A percentile compares a stretch with the other conserved stretches of the same genome.
Evolutionary conservation across 2,329 filamentous ascomycete species (phyloP).

Genomic region (Drechslerella coelobrocha): DNA sequence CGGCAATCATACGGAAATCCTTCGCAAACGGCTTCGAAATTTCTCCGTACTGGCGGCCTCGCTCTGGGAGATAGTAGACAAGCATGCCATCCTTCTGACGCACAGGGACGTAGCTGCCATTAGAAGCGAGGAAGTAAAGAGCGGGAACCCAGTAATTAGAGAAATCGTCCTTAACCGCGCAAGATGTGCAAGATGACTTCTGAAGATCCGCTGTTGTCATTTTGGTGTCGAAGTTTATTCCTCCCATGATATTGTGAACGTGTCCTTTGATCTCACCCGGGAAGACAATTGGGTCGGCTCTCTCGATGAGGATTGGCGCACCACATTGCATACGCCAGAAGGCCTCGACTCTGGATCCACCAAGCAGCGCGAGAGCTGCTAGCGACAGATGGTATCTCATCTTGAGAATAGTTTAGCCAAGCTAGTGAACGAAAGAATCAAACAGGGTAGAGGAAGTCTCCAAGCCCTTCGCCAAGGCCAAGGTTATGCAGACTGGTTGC

Average conservation of each 20-base stretch:
- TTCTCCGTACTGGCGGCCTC: slow-evolving; percentile 62
- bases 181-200: slow-evolving; percentile 76
- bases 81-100: slow-evolving; percentile 81
- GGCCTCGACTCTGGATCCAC: slow-evolving; percentile 60
- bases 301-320: slow-evolving; percentile 71
- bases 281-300: slow-evolving; percentile 78
- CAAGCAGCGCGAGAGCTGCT: slow-evolving; percentile 51
- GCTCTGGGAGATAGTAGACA: slow-evolving; percentile 67
- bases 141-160: slow-evolving; percentile 87
- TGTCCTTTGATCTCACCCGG: slow-evolving; percentile 67
- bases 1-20: slow-evolving; percentile 82
- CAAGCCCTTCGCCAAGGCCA: neutral
- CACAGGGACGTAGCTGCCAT: slow-evolving; percentile 73
- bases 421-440: neutral
- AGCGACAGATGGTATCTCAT: slow-evolving; percentile 52
- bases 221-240: slow-evolving; percentile 70
- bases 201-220: slow-evolving; percentile 67
- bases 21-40: slow-evolving; percentile 75
- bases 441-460: neutral
- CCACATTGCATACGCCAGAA: slow-evolving; percentile 93
- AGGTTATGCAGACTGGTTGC: too few relatives aligned
- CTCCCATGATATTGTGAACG: slow-evolving; percentile 77
- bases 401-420: slow-evolving; percentile 8
- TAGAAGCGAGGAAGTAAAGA: slow-evolving; percentile 76
- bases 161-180: slow-evolving; percentile 78